These are phyloP conservation scores for Alternaria triticimaculans DNA, from an alignment of 2,329 filamentous ascomycete genomes.

Conservation along the genomic window DNA sequence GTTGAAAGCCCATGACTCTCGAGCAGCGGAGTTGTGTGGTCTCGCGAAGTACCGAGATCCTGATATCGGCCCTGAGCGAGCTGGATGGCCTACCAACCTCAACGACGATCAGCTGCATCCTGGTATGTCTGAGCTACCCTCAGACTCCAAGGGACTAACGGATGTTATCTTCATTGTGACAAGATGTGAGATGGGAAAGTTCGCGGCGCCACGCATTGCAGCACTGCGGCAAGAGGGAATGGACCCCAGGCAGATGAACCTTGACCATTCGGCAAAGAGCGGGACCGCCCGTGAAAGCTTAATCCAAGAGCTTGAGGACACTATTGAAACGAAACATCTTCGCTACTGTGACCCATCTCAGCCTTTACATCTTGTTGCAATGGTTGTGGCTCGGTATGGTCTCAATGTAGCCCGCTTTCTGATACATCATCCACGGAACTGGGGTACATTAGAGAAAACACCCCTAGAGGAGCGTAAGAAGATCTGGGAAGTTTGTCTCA, in stretches of 20 bases:
- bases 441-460: conserved; percentile 68
- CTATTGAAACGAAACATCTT: conserved; percentile 47
- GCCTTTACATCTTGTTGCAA: conserved; percentile 66
- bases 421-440: conserved; percentile 67
- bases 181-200: conserved; percentile 48
- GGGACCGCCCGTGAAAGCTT: conserved; percentile 19
- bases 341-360: conserved; percentile 51
- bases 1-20: conserved; percentile 62
- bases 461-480: conserved; percentile 60
- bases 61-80: conserved; percentile 53
- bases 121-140: conserved; percentile 46
- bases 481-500: conserved; percentile 36
- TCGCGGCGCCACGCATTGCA: conserved; percentile 21
- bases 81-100: conserved; percentile 57
- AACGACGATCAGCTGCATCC: conserved; percentile 55
- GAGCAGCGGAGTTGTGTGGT: conserved; percentile 61
- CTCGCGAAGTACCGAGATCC: conserved; percentile 37
- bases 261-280: neutral
- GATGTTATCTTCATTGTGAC: conserved; percentile 53
- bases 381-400: conserved; percentile 69
- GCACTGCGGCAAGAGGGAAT: conserved; percentile 30
- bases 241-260: conserved; percentile 2
- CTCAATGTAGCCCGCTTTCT: conserved; percentile 77
- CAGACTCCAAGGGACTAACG: conserved; percentile 45
- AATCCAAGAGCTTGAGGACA: conserved; percentile 48